These are phyloP conservation scores for Aspergillus ostianus DNA, from an alignment of 495 filamentous ascomycete genomes.

Conservation along the genomic window DNA sequence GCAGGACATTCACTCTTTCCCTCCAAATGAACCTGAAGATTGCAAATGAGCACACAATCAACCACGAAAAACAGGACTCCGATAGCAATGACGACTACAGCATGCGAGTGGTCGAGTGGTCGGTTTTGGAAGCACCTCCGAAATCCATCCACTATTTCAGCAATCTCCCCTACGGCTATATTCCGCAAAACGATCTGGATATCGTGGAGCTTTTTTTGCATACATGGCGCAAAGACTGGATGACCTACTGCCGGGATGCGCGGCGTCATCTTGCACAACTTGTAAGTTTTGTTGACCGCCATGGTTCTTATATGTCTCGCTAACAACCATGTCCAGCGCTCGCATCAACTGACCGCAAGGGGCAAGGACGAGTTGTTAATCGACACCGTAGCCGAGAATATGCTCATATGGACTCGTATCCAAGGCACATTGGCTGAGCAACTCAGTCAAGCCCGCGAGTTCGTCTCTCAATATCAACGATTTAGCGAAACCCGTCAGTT, in stretches of 20 bases:
- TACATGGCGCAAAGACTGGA: conserved; percentile 18
- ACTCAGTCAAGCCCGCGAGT: conserved; percentile 13
- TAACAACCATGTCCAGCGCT: conserved; percentile 3
- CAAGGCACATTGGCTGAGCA: conserved; percentile 18
- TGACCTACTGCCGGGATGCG: conserved; percentile 15
- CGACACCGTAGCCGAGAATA: conserved; percentile 14
- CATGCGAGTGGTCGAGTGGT: conserved; percentile 13
- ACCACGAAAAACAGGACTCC: not conserved
- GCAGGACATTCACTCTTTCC: conserved; percentile 16
- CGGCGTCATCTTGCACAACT: conserved; percentile 9
- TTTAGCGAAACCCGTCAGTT: conserved; percentile 16
- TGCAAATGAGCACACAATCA: not conserved
- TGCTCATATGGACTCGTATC: conserved; percentile 21
- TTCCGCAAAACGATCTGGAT: conserved; percentile 20
- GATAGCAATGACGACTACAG: not conserved
- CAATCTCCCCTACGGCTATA: conserved; percentile 21
- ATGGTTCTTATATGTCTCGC: not conserved
- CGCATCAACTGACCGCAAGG: conserved; percentile 15
- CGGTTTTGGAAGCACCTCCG: conserved; percentile 14
- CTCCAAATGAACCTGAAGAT: conserved; percentile 10
- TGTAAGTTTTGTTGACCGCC: not conserved
- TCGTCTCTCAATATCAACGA: conserved; percentile 18
- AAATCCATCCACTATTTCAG: conserved; percentile 21
- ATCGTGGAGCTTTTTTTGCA: conserved; percentile 21
- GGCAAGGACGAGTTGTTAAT: conserved; percentile 16